A percentile compares a stretch with the other conserved stretches of the same genome.
Conservation (phyloP, 176 grass and related monocot species). For the Ensete ventricosum region DNA sequence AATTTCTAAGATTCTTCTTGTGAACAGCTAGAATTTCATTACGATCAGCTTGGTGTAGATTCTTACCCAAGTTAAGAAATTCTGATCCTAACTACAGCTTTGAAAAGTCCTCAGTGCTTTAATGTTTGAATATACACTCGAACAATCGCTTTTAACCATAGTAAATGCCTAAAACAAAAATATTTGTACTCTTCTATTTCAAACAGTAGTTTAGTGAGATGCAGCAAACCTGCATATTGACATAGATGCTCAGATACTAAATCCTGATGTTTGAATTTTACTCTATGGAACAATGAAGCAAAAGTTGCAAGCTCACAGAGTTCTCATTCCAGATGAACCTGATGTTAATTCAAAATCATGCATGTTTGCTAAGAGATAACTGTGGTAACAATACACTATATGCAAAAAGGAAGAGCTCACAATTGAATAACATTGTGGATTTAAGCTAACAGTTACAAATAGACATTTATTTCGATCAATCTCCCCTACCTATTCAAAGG, state of each 20-base stretch:
- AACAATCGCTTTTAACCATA: not conserved
- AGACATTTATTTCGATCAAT: too few relatives aligned
- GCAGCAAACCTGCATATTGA: not conserved
- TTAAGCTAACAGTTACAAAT: too few relatives aligned
- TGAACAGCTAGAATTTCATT: not conserved
- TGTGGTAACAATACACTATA: not conserved
- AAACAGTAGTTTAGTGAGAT: not conserved
- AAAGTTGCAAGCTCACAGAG: too few relatives aligned
- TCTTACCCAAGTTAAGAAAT: not conserved
- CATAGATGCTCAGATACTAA: too few relatives aligned
- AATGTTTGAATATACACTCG: not conserved
- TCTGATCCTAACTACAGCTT: not conserved
- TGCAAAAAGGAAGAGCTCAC: not conserved
- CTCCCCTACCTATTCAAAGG: too few relatives aligned
- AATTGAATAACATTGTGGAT: not conserved
- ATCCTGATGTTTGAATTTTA: not conserved
- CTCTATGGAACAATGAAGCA: too few relatives aligned
- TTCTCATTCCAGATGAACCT: not conserved
- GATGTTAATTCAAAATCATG: not conserved
- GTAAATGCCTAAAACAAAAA: not conserved
- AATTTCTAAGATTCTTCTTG: too few relatives aligned
- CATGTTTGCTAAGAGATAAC: not conserved
- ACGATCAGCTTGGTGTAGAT: not conserved
- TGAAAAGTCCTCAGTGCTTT: not conserved
- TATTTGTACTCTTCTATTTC: not conserved